phyloP scores from a whole-genome alignment of 228 moss, liverwort and hornwort species.

The Sphagnum fallax region DNA sequence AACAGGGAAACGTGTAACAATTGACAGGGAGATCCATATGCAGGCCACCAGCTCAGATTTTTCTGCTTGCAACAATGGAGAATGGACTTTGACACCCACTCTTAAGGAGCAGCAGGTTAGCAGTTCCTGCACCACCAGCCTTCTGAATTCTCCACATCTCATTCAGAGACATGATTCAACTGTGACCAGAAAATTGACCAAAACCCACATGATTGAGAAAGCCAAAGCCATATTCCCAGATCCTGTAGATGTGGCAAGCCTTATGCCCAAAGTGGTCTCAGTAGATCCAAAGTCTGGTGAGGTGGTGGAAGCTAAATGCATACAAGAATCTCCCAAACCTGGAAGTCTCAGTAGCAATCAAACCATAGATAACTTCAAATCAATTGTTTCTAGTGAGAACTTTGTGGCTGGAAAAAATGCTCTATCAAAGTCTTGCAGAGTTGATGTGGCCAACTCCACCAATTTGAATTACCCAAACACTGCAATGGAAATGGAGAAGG shows the following conservation, averaged over 20 bases:
- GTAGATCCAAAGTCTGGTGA: not conserved
- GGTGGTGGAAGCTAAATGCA: slow-evolving; percentile 5
- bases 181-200: slow-evolving; percentile 3
- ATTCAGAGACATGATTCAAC: slow-evolving; percentile 11
- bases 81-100: slow-evolving; percentile 25
- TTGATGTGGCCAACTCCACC: not conserved
- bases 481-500: not conserved
- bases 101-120: slow-evolving; percentile 22
- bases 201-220: slow-evolving; percentile 12
- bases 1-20: slow-evolving; percentile 36
- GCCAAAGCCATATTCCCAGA: slow-evolving; percentile 1
- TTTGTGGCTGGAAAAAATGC: too few species aligned
- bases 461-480: not conserved
- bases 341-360: too few species aligned
- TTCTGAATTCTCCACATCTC: slow-evolving; percentile 30
- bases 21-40: slow-evolving; percentile 21
- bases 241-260: not conserved
- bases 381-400: too few species aligned
- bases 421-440: too few species aligned
- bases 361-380: too few species aligned
- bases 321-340: slow-evolving; percentile 1
- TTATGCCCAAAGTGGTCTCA: not conserved
- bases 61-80: slow-evolving; percentile 17
- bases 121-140: slow-evolving; percentile 21
- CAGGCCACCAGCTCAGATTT: not conserved